Evolutionary conservation across 2,329 filamentous ascomycete genomes (phyloP).

Genomic region (Paradendryphiella salina): DNA sequence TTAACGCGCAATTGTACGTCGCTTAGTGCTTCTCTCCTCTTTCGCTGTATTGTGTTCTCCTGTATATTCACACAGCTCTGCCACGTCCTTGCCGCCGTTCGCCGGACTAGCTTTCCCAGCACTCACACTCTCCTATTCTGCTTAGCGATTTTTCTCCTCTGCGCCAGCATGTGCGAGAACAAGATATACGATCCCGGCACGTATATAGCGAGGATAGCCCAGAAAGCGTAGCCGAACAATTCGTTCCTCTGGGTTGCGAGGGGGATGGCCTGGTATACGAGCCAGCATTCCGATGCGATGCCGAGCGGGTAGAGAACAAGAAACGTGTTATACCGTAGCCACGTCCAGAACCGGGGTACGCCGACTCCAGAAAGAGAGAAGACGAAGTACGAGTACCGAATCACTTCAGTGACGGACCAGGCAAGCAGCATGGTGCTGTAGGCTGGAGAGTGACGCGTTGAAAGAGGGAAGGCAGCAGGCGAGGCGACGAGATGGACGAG

Average conservation of each 20-base stretch:
- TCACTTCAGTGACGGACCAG: constrained; percentile 89
- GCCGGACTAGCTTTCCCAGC: too few relatives aligned
- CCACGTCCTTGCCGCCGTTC: too few relatives aligned
- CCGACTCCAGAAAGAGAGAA: constrained; percentile 63
- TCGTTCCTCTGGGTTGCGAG: constrained; percentile 59
- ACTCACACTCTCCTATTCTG: background rate
- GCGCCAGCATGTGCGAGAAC: constrained; percentile 93
- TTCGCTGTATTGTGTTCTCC: background rate
- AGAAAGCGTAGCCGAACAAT: constrained; percentile 63
- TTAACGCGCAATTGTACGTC: too few relatives aligned
- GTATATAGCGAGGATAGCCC: constrained; percentile 71
- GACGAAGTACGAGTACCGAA: constrained; percentile 91
- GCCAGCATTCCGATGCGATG: constrained; percentile 81
- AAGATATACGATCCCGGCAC: constrained; percentile 80
- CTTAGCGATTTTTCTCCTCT: constrained; percentile 71
- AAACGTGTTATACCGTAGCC: constrained; percentile 90
- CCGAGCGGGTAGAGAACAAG: constrained; percentile 90
- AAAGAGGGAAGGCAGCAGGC: constrained; percentile 64
- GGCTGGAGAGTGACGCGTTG: constrained; percentile 60
- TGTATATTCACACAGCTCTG: background rate
- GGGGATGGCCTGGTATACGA: constrained; percentile 71
- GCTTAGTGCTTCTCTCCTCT: background rate
- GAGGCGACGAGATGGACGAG: constrained; percentile 85
- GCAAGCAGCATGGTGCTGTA: constrained; percentile 82
- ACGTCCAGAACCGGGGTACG: constrained; percentile 69